These are phyloP conservation scores for Sporothrix pseudoabietina DNA, from an alignment of 2,329 filamentous ascomycete species.

Conservation along the genomic window DNA sequence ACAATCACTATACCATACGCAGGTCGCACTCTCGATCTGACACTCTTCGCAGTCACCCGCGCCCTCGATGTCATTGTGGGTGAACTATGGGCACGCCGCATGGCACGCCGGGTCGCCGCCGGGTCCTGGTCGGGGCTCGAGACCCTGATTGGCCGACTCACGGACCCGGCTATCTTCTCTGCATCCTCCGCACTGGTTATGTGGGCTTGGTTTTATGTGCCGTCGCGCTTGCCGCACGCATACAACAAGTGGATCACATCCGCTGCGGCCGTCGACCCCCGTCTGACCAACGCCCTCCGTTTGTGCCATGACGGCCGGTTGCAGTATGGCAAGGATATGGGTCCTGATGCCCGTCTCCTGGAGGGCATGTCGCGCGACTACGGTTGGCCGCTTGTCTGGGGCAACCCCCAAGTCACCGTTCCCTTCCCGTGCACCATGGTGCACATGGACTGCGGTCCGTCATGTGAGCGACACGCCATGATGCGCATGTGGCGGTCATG, in stretches of 20 bases:
- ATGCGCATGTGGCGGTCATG: constrained; percentile 70
- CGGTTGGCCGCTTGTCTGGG: constrained; percentile 67
- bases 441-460: constrained; percentile 75
- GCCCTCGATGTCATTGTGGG: constrained; percentile 72
- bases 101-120: constrained; percentile 48
- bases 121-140: constrained; percentile 54
- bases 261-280: constrained; percentile 72
- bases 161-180: constrained; percentile 73
- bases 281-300: constrained; percentile 73
- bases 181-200: constrained; percentile 74
- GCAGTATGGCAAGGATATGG: constrained; percentile 72
- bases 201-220: constrained; percentile 86
- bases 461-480: constrained; percentile 72
- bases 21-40: constrained; percentile 78
- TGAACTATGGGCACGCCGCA: constrained; percentile 62
- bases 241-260: constrained; percentile 83
- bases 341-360: constrained; percentile 64
- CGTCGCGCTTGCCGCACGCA: constrained; percentile 67
- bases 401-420: constrained; percentile 67
- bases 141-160: constrained; percentile 46
- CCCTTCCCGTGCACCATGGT: constrained; percentile 83
- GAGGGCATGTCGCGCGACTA: constrained; percentile 73
- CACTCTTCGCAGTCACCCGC: constrained; percentile 73
- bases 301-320: constrained; percentile 65
- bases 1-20: constrained; percentile 45